phyloP scores from a whole-genome alignment of 306 rosid species.

The Rosa persica region DNA sequence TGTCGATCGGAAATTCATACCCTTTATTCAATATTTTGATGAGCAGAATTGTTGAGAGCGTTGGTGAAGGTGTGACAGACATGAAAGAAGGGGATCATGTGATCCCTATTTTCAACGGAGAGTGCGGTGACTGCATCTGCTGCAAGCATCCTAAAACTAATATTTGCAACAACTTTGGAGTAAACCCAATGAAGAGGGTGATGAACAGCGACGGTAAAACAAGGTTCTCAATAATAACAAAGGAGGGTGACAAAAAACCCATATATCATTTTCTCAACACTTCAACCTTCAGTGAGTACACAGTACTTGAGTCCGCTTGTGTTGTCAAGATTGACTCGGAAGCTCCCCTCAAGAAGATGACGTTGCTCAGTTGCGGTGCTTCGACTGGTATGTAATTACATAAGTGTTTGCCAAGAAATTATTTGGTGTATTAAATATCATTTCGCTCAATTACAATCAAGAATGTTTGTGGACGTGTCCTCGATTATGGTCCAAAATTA shows the following conservation, averaged over 20 bases:
- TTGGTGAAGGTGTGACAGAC: constrained; percentile 72
- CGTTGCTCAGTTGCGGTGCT: constrained; percentile 76
- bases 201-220: constrained; percentile 59
- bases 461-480: no score
- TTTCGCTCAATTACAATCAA: no score
- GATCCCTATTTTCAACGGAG: constrained; percentile 69
- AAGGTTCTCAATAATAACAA: constrained; percentile 42
- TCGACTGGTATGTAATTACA: constrained; percentile 52
- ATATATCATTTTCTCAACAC: constrained; percentile 82
- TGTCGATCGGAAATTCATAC: not conserved
- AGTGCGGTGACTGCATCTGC: constrained; percentile 58
- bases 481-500: no score
- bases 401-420: not conserved
- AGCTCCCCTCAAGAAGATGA: constrained; percentile 46
- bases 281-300: constrained; percentile 75
- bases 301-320: constrained; percentile 73
- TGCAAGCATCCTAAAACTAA: constrained; percentile 56
- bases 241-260: constrained; percentile 15
- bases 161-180: constrained; percentile 59
- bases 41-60: constrained; percentile 72
- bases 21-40: not conserved
- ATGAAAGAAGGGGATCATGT: constrained; percentile 61
- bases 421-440: not conserved
- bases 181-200: constrained; percentile 46
- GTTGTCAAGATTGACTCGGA: constrained; percentile 44